Evolutionary conservation across 352 stramenopile species (phyloP), one percentile per base, ranked within the genome.

Genomic region (Blastocystis sp.): DNA sequence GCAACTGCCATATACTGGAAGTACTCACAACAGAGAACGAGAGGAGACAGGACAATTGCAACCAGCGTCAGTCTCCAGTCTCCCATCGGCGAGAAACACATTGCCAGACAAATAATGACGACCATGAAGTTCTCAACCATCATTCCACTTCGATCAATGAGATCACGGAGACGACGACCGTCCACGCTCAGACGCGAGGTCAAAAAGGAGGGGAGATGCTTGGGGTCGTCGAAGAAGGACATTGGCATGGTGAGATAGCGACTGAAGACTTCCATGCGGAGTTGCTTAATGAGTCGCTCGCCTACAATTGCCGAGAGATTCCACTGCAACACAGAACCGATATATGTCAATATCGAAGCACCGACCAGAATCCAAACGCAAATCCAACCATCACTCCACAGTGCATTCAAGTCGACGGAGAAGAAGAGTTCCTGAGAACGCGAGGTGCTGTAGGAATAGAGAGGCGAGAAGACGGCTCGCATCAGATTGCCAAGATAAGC

Each of bases 121-220:
- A 76, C n/a, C 34, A 76, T 36, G 24, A 44, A 48, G 40, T 76
- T 76, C 38, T 76, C 64, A 51, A 76, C 29, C 1, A 76, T 76
- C 32, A 51, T 29, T 36, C 46, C 40, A 16, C 40, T 56, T 9
- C 48, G 64, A 51, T 76, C 64, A 11, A 59, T 34, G 6, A 76
- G 27, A 42, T 84, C 72, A 14, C 72, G 72, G 18, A 84, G 24
- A 16, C 72, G 72, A 18, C 72, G 72, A 36, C 53, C n/a, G 6
- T 84, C 64, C 27, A 76, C 53, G 42, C 64, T 56, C 21, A 76
- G 40, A 18, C 64, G 64, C 24, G 64, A 76, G n/a, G 64, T 54
- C 6, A 76, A 36, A 48, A 56, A 16, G 14, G 64, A 24, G 29
- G 64, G 42, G 14, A 76, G 14, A 36, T 76, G 64, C 16, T 76